phyloP scores from a whole-genome alignment of 2,329 filamentous ascomycete species.

The Ceratocystis ficicola region DNA sequence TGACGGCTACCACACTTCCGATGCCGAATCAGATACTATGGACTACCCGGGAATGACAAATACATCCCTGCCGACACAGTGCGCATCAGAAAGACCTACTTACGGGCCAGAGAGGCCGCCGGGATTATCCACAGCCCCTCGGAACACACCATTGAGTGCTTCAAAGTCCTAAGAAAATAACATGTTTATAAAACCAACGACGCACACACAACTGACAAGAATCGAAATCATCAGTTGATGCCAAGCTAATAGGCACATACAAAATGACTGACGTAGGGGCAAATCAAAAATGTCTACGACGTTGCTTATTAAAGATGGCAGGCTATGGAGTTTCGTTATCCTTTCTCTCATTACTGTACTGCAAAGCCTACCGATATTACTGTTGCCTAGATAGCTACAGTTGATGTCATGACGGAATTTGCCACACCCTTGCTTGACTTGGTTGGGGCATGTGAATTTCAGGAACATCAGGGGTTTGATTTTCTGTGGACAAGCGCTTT shows the following conservation, averaged over 20 bases:
- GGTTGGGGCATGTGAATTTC: background rate
- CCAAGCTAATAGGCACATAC: background rate
- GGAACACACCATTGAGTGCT: constrained; percentile 2
- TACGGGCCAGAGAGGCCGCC: constrained; percentile 20
- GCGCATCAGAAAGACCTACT: constrained; percentile 13
- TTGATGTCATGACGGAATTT: constrained; percentile 7
- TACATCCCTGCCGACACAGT: background rate
- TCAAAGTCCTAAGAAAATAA: constrained; percentile 14
- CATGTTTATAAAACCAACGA: background rate
- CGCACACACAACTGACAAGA: background rate
- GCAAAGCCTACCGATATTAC: background rate
- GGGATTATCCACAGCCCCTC: constrained; percentile 25
- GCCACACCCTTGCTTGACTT: background rate
- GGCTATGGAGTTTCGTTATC: background rate
- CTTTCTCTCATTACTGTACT: background rate
- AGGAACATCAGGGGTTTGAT: background rate
- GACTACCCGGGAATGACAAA: constrained; percentile 6
- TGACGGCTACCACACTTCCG: constrained; percentile 13
- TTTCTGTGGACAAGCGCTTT: background rate
- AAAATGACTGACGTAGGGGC: too few relatives aligned
- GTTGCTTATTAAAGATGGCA: background rate
- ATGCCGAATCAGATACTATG: constrained; percentile 15
- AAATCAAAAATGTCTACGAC: background rate
- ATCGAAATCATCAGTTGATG: background rate
- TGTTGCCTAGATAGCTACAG: background rate